phyloP scores from a whole-genome alignment of 164 flowering plant genomes.

The Echeveria elegans region DNA sequence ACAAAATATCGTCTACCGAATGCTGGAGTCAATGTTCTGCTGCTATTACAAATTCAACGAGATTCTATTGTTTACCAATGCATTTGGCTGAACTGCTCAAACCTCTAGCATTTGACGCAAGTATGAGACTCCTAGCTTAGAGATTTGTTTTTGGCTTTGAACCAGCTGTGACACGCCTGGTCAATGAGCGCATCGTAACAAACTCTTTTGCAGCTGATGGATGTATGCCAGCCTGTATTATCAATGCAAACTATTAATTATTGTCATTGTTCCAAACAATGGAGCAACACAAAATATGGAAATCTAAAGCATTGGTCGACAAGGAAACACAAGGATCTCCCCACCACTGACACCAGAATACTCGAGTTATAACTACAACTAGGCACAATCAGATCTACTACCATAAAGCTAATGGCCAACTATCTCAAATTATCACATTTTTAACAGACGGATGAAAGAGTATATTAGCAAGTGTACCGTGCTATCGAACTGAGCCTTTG shows the following conservation, averaged over 20 bases:
- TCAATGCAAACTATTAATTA: too few species aligned
- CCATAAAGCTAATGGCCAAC: not conserved
- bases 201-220: constrained; percentile 98
- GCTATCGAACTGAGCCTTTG: constrained; percentile 90
- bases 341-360: not conserved
- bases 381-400: not conserved
- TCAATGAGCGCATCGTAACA: constrained; percentile 81
- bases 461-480: constrained; percentile 43
- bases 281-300: not conserved
- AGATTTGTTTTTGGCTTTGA: constrained; percentile 55
- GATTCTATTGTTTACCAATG: not conserved
- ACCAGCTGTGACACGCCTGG: constrained; percentile 49
- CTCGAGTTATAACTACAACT: too few species aligned
- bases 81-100: not conserved
- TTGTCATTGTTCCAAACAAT: too few species aligned
- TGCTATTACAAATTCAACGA: constrained; percentile 3
- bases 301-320: not conserved
- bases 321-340: too few species aligned
- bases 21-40: not conserved
- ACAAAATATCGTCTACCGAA: not conserved
- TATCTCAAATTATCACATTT: not conserved
- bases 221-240: constrained; percentile 75
- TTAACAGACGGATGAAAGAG: not conserved
- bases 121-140: constrained; percentile 12
- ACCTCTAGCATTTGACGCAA: not conserved